A percentile compares a stretch with the other conserved stretches of the same genome.
Evolutionary conservation across 2,329 filamentous ascomycete species (phyloP).

Genomic region (Nakataea oryzae): DNA sequence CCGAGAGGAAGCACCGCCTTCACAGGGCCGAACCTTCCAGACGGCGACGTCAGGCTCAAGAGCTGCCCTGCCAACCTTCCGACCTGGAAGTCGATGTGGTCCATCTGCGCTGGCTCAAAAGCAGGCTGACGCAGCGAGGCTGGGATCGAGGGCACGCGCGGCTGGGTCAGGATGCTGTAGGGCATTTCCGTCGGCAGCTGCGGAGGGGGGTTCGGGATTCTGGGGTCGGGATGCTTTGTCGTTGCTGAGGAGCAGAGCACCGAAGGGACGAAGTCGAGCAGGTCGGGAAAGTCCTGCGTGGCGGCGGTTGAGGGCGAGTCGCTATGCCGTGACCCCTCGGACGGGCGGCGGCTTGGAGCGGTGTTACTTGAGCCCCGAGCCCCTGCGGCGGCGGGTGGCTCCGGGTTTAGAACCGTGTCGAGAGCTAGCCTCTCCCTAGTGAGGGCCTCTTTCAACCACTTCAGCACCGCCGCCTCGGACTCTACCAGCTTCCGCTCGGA

Average conservation of each 20-base stretch:
- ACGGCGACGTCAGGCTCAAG: constrained; percentile 31
- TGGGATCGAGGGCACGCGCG: constrained; percentile 24
- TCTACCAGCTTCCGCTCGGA: constrained; percentile 32
- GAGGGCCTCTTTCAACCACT: constrained; percentile 26
- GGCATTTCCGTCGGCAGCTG: constrained; percentile 12
- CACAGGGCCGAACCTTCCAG: constrained; percentile 36
- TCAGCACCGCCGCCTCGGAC: constrained; percentile 33
- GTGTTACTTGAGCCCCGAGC: too few relatives aligned
- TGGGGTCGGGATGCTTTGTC: too few relatives aligned
- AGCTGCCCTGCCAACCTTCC: constrained; percentile 35
- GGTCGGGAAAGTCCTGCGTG: constrained; percentile 3
- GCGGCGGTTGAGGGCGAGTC: neutral
- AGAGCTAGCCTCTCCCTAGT: neutral
- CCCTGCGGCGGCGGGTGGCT: too few relatives aligned
- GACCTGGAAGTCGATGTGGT: constrained; percentile 31
- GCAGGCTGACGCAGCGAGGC: constrained; percentile 21
- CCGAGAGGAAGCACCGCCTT: constrained; percentile 21
- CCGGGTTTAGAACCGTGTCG: too few relatives aligned
- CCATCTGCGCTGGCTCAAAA: constrained; percentile 18
- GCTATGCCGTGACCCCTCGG: neutral
- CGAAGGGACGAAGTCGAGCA: constrained; percentile 26
- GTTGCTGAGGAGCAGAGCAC: constrained; percentile 23
- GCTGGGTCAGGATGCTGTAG: constrained; percentile 31
- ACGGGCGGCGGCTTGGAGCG: too few relatives aligned
- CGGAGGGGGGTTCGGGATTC: neutral